Conservation (phyloP, 2,329 filamentous ascomycete species). For the Neonectria magnoliae region DNA sequence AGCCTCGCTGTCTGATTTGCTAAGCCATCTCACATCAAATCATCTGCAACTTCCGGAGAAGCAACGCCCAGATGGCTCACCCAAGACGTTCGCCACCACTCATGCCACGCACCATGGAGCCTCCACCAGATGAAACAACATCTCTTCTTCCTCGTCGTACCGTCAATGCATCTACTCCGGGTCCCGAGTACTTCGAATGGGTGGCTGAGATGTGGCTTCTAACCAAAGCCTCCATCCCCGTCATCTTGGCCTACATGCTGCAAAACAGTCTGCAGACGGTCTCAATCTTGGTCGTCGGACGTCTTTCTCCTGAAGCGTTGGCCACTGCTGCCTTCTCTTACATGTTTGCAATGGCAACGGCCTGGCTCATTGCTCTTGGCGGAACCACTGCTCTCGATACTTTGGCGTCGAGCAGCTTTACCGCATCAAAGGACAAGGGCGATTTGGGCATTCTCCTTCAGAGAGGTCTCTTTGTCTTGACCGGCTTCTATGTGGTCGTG, state of each 20-base stretch:
- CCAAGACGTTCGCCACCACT: not conserved
- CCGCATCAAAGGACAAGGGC: slow-evolving; percentile 80
- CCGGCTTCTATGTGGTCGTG: slow-evolving; percentile 77
- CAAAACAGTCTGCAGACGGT: slow-evolving; percentile 87
- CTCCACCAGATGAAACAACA: slow-evolving; percentile 31
- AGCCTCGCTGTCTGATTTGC: too few relatives aligned
- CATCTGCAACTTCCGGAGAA: not conserved
- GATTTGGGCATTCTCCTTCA: slow-evolving; percentile 84
- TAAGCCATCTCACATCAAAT: not conserved
- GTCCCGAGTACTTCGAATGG: slow-evolving; percentile 31
- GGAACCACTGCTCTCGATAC: slow-evolving; percentile 90
- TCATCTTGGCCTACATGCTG: slow-evolving; percentile 85
- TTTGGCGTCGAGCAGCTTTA: slow-evolving; percentile 83
- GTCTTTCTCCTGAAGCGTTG: slow-evolving; percentile 80
- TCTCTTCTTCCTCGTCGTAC: slow-evolving; percentile 23
- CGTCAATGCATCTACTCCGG: not conserved
- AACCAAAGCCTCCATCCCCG: slow-evolving; percentile 75
- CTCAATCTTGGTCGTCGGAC: slow-evolving; percentile 83
- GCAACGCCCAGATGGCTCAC: not conserved
- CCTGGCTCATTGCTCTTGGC: slow-evolving; percentile 86
- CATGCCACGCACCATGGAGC: not conserved
- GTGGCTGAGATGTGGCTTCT: slow-evolving; percentile 56
- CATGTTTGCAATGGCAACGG: slow-evolving; percentile 93
- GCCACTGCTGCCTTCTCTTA: slow-evolving; percentile 88
- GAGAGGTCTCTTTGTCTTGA: slow-evolving; percentile 76